Base-by-base conservation (phyloP, 306 rosid genomes). In the Quercus ilex region DNA sequence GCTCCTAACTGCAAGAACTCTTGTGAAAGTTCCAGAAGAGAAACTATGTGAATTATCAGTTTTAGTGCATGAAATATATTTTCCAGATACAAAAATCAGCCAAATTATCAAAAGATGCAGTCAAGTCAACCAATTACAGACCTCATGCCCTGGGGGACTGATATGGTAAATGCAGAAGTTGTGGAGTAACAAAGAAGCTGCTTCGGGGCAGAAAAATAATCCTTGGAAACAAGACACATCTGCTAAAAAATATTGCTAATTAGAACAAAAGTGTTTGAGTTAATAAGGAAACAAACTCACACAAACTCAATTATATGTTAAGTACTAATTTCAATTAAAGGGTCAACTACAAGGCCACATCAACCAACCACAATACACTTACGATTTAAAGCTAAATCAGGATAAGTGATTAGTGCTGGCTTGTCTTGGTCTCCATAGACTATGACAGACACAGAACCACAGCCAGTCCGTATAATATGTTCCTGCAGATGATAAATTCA, bases 1-100 rank as follows among this genome's bases (percentile, higher is more conserved):
- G 98, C 98, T 94, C 97, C 98, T 71, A 94, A 92, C 98, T 94
- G 90, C 92, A 94, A 89, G 84, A 88, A 92, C 93, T 92, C 96
- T 90, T 89, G 82, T 77, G 78, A 88, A 83, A 85, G 89, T 78
- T 89, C 90, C 97, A 85, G 51, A 86, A 80, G 80, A 87, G 83
- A 83, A 79, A 87, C 82, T 88, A 89, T 64, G 91, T 89, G 82
- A 92, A 89, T 76, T 90, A 84, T 88, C 83, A 88, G 49, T 58
- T 62, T 46, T 56, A n/a, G 23, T 75, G 80, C 43, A 81, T 71
- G 60, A 18, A 73, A 26, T 19, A 26, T 19, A 73, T 28, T 30
- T 28, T 55, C 19, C 28, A 56, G 18, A 73, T 3, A 56, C 13
- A 26, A 49, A 59, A 63, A 70, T 5, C 5, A 19, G 53, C 69